These are phyloP conservation scores for Acanthamoeba castellanii DNA, from an alignment of 208 protist species.

Conservation along the genomic window DNA sequence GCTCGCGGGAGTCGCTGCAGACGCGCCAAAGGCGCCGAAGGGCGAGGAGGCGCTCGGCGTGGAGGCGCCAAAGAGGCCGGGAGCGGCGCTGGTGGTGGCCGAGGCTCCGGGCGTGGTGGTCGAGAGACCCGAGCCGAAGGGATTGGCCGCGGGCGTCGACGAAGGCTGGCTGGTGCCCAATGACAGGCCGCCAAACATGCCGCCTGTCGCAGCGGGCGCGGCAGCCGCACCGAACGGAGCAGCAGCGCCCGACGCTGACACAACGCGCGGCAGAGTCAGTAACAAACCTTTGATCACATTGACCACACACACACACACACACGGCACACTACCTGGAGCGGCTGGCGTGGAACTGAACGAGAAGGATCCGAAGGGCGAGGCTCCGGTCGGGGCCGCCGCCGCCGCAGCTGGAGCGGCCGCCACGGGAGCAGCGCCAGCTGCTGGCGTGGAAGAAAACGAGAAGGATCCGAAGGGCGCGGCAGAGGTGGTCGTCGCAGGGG, in stretches of 20 bases:
- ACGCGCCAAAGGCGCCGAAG: background rate
- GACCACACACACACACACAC: too few species aligned
- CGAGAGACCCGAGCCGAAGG: background rate
- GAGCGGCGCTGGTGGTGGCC: background rate
- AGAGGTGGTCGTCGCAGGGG: background rate
- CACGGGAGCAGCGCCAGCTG: background rate
- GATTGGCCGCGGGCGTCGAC: constrained; percentile 16
- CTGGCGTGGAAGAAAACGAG: background rate
- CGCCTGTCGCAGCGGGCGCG: background rate
- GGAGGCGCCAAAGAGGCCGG: background rate
- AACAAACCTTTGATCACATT: too few species aligned
- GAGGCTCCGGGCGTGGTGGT: background rate
- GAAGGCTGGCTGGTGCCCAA: background rate
- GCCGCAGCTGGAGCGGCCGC: background rate
- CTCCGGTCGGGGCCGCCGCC: background rate
- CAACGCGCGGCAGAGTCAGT: too few species aligned
- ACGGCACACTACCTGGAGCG: too few species aligned
- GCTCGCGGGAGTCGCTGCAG: background rate
- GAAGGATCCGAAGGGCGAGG: background rate
- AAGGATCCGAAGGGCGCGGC: background rate
- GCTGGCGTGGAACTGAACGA: too few species aligned
- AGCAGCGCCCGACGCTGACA: too few species aligned
- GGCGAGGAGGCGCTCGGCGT: background rate
- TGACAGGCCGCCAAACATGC: constrained; percentile 26
- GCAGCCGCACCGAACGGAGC: background rate